Percentiles rank a stretch among this genome's conserved stretches.
Evolutionary conservation across 140 eudicot genomes (phyloP).

Genomic region (Erigeron philadelphicus): DNA sequence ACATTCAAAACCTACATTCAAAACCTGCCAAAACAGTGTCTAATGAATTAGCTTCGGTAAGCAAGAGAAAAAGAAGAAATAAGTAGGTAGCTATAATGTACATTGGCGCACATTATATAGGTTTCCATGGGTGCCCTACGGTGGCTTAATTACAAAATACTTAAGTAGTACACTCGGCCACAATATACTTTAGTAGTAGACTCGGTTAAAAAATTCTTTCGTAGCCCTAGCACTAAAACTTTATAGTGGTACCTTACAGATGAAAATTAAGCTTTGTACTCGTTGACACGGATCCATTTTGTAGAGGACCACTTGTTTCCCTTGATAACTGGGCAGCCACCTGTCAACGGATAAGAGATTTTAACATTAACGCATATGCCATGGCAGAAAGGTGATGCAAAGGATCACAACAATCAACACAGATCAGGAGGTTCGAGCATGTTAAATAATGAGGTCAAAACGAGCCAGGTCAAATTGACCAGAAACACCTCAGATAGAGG

Average conservation of each 20-base stretch:
- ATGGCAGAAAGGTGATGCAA: not conserved
- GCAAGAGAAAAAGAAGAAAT: not conserved
- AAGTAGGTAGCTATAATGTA: not conserved
- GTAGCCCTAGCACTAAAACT: not conserved
- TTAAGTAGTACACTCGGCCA: no score
- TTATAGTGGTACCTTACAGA: constrained; percentile 30
- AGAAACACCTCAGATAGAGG: no score
- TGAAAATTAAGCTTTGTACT: constrained; percentile 40
- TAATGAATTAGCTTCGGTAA: not conserved
- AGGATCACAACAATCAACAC: not conserved
- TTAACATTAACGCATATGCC: not conserved
- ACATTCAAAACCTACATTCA: constrained; percentile 30
- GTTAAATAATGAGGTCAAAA: no score
- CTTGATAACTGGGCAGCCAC: constrained; percentile 85
- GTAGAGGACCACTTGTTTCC: constrained; percentile 95
- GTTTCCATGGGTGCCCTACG: no score
- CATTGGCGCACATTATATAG: constrained; percentile 6
- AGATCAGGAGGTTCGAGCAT: no score
- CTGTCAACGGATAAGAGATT: constrained; percentile 31
- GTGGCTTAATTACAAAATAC: no score
- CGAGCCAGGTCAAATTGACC: no score
- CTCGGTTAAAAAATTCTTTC: constrained; percentile 14
- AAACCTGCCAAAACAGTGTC: constrained; percentile 18
- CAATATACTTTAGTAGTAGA: not conserved
- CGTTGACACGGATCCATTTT: constrained; percentile 81